Conservation (phyloP, 139 green algal genomes). For the Chlorella sorokiniana region DNA sequence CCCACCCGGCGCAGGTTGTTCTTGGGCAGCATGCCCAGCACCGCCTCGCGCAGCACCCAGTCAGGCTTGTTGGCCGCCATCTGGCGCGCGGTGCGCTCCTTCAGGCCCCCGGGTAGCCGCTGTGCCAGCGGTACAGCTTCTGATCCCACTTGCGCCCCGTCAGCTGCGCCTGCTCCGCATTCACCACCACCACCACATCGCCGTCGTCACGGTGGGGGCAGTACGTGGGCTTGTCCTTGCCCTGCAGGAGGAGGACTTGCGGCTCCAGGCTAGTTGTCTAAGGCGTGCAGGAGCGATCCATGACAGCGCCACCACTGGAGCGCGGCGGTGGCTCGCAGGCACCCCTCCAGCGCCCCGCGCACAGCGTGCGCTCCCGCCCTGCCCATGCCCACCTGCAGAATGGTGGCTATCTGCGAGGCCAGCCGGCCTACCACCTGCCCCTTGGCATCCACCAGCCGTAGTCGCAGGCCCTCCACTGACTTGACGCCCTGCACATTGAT, state of each 20-base stretch:
- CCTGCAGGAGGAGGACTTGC: conserved; percentile 60
- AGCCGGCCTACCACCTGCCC: conserved; percentile 86
- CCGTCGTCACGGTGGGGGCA: conserved; percentile 70
- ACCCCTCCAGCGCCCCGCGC: not conserved
- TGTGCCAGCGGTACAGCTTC: conserved; percentile 92
- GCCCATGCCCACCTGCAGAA: conserved; percentile 46
- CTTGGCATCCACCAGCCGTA: conserved; percentile 83
- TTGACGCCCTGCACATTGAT: conserved; percentile 47
- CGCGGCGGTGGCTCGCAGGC: not conserved
- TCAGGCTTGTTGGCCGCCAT: conserved; percentile 67
- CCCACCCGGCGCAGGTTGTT: conserved; percentile 76
- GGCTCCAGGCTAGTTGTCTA: too few species aligned
- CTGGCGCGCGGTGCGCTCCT: conserved; percentile 67
- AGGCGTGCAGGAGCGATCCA: too few species aligned
- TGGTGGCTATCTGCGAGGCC: conserved; percentile 66
- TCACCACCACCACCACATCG: conserved; percentile 88
- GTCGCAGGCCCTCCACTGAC: conserved; percentile 62
- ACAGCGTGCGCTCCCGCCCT: too few species aligned
- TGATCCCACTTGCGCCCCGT: conserved; percentile 87
- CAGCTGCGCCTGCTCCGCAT: conserved; percentile 80
- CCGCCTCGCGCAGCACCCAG: conserved; percentile 70
- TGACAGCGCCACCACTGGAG: too few species aligned
- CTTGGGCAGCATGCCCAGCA: conserved; percentile 91
- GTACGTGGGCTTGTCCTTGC: conserved; percentile 92
- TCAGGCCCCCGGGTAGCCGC: conserved; percentile 86